Percentiles rank a stretch among this genome's conserved stretches.
phyloP scores from a whole-genome alignment of 169 alveolate genomes.

The Plasmodium gaboni region DNA sequence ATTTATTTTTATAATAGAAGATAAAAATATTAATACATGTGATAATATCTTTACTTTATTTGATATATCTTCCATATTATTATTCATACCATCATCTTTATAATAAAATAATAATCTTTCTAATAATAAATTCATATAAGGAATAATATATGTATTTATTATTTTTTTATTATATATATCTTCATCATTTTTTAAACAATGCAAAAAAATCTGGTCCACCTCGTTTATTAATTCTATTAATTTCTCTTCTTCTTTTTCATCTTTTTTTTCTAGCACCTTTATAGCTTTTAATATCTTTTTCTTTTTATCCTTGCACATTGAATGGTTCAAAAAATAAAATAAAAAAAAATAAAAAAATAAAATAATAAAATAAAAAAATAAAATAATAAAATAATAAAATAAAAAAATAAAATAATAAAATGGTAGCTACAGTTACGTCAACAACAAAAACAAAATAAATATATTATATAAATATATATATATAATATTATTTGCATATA shows the following conservation, averaged over 20 bases:
- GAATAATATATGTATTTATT: constrained; percentile 57
- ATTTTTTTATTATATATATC: constrained; percentile 15
- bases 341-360: too few species aligned
- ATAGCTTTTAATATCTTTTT: constrained; percentile 27
- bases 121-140: constrained; percentile 38
- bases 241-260: constrained; percentile 49
- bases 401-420: too few species aligned
- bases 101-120: constrained; percentile 11
- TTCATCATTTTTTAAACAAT: constrained; percentile 50
- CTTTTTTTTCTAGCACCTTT: constrained; percentile 45
- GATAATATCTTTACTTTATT: constrained; percentile 16
- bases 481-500: neutral
- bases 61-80: neutral
- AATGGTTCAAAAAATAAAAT: neutral
- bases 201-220: constrained; percentile 64
- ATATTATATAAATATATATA: neutral
- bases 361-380: too few species aligned
- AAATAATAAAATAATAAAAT: too few species aligned
- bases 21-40: constrained; percentile 31
- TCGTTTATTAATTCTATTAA: constrained; percentile 29
- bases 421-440: too few species aligned
- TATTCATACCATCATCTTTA: neutral
- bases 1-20: constrained; percentile 48
- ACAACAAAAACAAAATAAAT: neutral
- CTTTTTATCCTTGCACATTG: constrained; percentile 37